Evolutionary conservation across 345 rosid genomes (phyloP), one percentile per base, ranked within the genome.

Genomic region (Gossypium bickii): DNA sequence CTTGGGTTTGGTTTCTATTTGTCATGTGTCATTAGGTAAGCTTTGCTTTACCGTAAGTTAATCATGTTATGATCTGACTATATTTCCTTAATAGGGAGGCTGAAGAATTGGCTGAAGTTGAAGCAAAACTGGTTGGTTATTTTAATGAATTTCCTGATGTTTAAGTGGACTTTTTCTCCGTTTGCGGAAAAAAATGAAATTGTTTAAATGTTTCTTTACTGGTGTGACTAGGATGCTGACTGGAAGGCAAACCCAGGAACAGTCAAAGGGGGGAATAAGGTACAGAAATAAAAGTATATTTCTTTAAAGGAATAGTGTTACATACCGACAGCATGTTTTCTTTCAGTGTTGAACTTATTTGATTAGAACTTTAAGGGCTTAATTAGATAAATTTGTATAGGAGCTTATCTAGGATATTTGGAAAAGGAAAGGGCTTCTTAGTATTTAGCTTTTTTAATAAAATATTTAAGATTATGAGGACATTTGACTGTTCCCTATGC

Each of bases 81-180:
- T 74, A 34, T 76, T 78, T 70, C 63, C 55, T 70, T 66, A 48
- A 78, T 85, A 92, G 97, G 82, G 92, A 75, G 27, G 82, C 83
- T 82, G 93, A 87, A 80, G 97, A 94, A 79, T 85, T 92, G 78
- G 97, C 90, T 47, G 97, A 92, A 87, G 95, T 92, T 70, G 97
- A 91, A 86, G 94, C 88, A 80, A 77, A 89, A 84, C 76, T 94
- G 94, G 97, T 94, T 75, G 16, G 86, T 82, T 78, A 71, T 29
- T 80, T 16, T 65, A 49, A 47, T 61, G 55, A 45, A 4, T 20
- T 58, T 24, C 63, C 45, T 58, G 38, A 71, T 47, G 12, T 48
- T 74, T 82, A 8, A 53, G 62, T n/a, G 9, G 56, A 52, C 75
- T 48, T 15, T 6, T 48, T 49, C 51, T 48, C 4, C 6, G 7